phyloP scores from a whole-genome alignment of 2,329 filamentous ascomycete genomes.

The Ceratocystis smalleyi region DNA sequence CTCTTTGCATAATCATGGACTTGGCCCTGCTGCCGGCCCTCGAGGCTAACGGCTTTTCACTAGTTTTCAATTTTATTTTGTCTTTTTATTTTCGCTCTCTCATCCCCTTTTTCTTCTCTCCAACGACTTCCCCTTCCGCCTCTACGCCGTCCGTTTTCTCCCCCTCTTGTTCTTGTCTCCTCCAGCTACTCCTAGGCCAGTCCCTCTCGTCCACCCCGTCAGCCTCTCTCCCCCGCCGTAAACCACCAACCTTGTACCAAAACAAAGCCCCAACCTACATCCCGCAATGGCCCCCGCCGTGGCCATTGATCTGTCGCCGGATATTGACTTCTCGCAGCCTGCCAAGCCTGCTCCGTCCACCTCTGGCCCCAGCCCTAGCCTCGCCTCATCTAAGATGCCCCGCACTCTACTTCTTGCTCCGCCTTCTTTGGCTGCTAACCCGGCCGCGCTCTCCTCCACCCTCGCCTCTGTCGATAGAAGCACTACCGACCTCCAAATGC shows the following conservation, averaged over 20 bases:
- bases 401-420: constrained; percentile 77
- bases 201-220: background rate
- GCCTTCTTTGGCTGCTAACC: constrained; percentile 74
- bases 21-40: background rate
- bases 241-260: constrained; percentile 15
- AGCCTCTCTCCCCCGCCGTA: background rate
- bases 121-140: background rate
- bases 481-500: constrained; percentile 86
- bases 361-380: constrained; percentile 21
- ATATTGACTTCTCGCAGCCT: constrained; percentile 30
- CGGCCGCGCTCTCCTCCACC: constrained; percentile 56
- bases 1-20: background rate
- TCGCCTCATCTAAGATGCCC: constrained; percentile 24
- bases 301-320: constrained; percentile 40
- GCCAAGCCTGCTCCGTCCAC: constrained; percentile 21
- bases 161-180: background rate
- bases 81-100: background rate
- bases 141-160: background rate
- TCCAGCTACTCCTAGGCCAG: background rate
- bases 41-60: background rate
- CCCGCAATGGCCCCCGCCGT: constrained; percentile 35
- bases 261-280: constrained; percentile 18
- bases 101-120: background rate
- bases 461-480: constrained; percentile 59
- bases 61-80: background rate